Base-by-base conservation (phyloP, 2,329 filamentous ascomycete species). In the Calcarisporium arbuscula region DNA sequence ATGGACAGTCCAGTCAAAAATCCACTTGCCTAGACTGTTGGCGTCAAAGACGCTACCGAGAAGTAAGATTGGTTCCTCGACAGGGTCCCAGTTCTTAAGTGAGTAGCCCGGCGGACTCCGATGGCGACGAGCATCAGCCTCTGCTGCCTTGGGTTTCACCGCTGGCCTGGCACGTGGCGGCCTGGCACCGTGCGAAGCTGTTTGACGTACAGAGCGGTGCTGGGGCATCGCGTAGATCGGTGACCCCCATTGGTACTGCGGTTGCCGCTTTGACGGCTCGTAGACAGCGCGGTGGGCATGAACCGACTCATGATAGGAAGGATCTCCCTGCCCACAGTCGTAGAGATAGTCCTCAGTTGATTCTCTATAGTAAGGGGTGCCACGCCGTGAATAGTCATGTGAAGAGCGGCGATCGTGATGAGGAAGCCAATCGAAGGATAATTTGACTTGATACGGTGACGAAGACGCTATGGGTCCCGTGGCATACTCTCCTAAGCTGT, bases 1-100 rank as follows among this genome's bases (percentile, higher is more conserved):
- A 67, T 85, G 94, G 45, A 95, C 85, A n/a, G 90, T 95, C 92
- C 92, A 96, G 71, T 96, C 92, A 63, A 95, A 98, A 55, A 98
- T 92, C 90, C 92, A 98, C 66, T 95, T 95, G 53, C 92, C 92
- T 19, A 96, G 74, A 15, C 86, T 94, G 72, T 95, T 95, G 54
- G 90, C 86, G 56, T 96, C 90, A 54, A 96, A 96, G 36, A 96
- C 92, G 55, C 85, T 94, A 30, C 92, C 92, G 17, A 96, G 74
- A 18, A 96, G 75, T 56, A 95, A 81, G 57, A 96, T 95, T 32
- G 92, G 92, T 48, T 88, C 80, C 67, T 96, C 90, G 19, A 78
- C 80, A 1, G 90, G 90, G 57, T 96, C 90, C 92, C 92, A 96
- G 67, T 96, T 94, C 72, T 96, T 96, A 57, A 90, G 79, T 19